Base-by-base conservation (phyloP, 192 early-diverging fungal species). In the Chytriomyces sp. region DNA sequence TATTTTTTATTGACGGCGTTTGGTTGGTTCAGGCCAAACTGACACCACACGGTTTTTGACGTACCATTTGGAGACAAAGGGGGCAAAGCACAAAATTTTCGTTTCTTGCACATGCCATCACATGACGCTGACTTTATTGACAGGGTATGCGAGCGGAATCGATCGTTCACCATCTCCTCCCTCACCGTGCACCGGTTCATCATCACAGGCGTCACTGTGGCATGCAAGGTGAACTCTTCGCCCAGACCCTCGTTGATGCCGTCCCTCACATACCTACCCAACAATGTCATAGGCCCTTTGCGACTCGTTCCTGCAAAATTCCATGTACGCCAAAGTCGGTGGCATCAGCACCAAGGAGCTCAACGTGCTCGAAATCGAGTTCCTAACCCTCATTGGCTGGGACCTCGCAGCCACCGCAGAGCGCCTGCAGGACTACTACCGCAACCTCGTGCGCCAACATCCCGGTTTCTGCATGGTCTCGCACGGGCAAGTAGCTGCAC, bases 291-390 rank as follows among this genome's bases (percentile, higher is more conserved):
- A 79, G 73, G 74, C 76, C 33, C 57, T 78, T 7, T 78, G 76
- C 36, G 76, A 78, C 59, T 78, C 76, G 49, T 78, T 73, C 53
- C 64, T 78, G 31, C 70, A 73, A 78, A 99, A 99, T 76, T 83
- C 90, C 17, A 92, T 94, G 74, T 99, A 94, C 79, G 96, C 95
- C 0, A 93, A 92, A 75, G 94, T 99, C 17, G 98, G 98, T 22
- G 98, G 98, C 28, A 86, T 99, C 34, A 89, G 91, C 4, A 89
- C 92, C 53, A 90, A 93, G 62, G 98, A 99, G 80, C 81, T 99
- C 14, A 99, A 99, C 68, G 85, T 93, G 12, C 79, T 99, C 5
- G 97, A 87, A 66, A 38, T 99, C 60, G 98, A 99, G 39, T 78
- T 84, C 49, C 64, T 96, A 54, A 82, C 83, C 19, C 79, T 96